These are phyloP conservation scores for Licmophora abbreviata DNA, from an alignment of 108 stramenopile genomes.

Conservation along the genomic window DNA sequence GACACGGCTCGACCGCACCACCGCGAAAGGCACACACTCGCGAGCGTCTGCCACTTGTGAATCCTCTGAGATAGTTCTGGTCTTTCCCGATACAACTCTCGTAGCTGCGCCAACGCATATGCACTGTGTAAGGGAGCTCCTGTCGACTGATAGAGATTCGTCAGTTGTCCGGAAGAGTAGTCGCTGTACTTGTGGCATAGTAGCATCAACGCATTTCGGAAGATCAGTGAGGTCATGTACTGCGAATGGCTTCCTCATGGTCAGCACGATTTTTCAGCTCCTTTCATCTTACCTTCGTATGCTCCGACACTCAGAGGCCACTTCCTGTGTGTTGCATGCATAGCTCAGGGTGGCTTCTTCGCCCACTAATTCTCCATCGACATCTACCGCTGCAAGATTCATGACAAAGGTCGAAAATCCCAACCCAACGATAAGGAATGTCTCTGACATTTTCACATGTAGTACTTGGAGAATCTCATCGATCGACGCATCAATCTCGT, in stretches of 20 bases:
- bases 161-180: too few species aligned
- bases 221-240: too few species aligned
- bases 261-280: conserved; percentile 7
- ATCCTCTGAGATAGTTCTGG: conserved; percentile 12
- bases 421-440: conserved; percentile 41
- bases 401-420: conserved; percentile 81
- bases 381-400: conserved; percentile 66
- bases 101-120: conserved; percentile 71
- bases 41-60: conserved; percentile 51
- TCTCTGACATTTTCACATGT: conserved; percentile 5
- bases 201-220: too few species aligned
- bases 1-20: conserved; percentile 43
- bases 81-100: conserved; percentile 33
- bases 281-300: conserved; percentile 25
- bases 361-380: conserved; percentile 28
- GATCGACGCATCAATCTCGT: conserved; percentile 44
- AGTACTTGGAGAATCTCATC: conserved; percentile 35
- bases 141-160: conserved; percentile 50
- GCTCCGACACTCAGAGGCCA: conserved; percentile 40
- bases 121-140: conserved; percentile 69
- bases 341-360: conserved; percentile 56
- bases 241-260: too few species aligned
- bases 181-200: too few species aligned
- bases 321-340: conserved; percentile 59
- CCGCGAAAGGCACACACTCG: conserved; percentile 49